Conservation (phyloP, 2,329 filamentous ascomycete species). For the Penicillium vulpinum region DNA sequence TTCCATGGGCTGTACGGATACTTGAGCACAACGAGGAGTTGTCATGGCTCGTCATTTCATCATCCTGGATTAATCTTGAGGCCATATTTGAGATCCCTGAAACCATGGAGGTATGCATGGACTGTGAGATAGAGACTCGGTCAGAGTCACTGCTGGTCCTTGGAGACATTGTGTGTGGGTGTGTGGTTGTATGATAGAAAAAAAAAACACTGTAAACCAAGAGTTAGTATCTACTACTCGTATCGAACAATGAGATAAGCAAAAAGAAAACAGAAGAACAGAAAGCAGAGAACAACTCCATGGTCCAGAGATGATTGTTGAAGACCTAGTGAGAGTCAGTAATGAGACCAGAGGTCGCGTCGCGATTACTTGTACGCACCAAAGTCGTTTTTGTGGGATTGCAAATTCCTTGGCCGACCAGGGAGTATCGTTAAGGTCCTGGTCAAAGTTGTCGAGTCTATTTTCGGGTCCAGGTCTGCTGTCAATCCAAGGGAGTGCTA, state of each 20-base stretch:
- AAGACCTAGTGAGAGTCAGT: conserved; percentile 15
- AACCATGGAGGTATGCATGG: conserved; percentile 38
- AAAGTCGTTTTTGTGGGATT: background rate
- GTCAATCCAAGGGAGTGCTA: conserved; percentile 3
- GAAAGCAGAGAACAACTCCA: conserved; percentile 9
- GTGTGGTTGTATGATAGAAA: conserved; percentile 22
- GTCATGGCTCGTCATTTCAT: conserved; percentile 46
- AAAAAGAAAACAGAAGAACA: conserved; percentile 4
- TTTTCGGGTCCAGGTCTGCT: conserved; percentile 7
- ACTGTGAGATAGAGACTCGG: conserved; percentile 39
- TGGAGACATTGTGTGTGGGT: conserved; percentile 39
- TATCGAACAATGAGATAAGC: conserved; percentile 12
- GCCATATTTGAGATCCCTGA: conserved; percentile 42
- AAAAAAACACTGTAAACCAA: conserved; percentile 33
- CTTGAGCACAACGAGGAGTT: conserved; percentile 45
- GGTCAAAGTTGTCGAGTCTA: conserved; percentile 4
- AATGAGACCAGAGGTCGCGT: background rate
- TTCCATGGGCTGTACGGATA: conserved; percentile 37
- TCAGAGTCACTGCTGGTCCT: conserved; percentile 40
- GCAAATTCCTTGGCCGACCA: conserved; percentile 6
- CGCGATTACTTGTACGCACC: conserved; percentile 15
- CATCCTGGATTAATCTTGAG: conserved; percentile 44
- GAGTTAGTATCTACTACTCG: conserved; percentile 36
- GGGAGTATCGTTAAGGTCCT: conserved; percentile 6
- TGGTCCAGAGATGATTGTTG: conserved; percentile 16